Base-by-base conservation (phyloP, 2,329 filamentous ascomycete genomes). In the Colletotrichum melonis region DNA sequence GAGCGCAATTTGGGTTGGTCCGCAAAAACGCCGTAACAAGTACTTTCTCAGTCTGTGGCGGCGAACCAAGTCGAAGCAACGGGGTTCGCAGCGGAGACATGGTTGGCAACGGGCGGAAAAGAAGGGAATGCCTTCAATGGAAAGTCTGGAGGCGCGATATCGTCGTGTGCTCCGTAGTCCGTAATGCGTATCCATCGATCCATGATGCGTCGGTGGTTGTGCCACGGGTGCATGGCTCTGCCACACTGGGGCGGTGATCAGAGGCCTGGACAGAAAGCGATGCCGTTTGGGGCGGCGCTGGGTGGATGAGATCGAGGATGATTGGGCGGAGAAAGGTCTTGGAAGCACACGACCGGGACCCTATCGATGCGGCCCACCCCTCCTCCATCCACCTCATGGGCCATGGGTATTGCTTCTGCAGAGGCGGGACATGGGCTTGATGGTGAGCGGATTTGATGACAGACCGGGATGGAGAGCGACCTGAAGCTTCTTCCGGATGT, bases 251-350 rank as follows among this genome's bases (percentile, higher is more conserved):
- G 67, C 38, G 67, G 67, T 59, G 62, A 54, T 54, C 35, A 26
- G 14, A 22, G 54, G 52, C 54, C 60, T 38, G 64, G 28, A 38
- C 35, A 67, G 55, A 52, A 28, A 24, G 38, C 35, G 60, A 38
- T 63, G 46, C 65, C 65, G 11, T 55, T 69, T 69, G 57, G 66
- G 66, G 58, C 30, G 24, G 32, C 24, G 24, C 57, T 19, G 32
- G 66, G 30, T 35, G 30, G 38, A 24, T 22, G 46, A 58, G 1
- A 46, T 16, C 0, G 56, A 49, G 6, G 38, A 16, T 72, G 38
- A 72, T 68, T 68, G 69, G 63, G n/a, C 35, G 35, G 1, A 5
- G 19, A 38, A 12, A 9, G 67, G 67, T 38, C 58, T 64, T 64
- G 49, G 59, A 52, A 54, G 54, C 59, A 64, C 59, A 35, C 32